phyloP scores from a whole-genome alignment of 2,329 filamentous ascomycete genomes.

The Venturia nashicola region DNA sequence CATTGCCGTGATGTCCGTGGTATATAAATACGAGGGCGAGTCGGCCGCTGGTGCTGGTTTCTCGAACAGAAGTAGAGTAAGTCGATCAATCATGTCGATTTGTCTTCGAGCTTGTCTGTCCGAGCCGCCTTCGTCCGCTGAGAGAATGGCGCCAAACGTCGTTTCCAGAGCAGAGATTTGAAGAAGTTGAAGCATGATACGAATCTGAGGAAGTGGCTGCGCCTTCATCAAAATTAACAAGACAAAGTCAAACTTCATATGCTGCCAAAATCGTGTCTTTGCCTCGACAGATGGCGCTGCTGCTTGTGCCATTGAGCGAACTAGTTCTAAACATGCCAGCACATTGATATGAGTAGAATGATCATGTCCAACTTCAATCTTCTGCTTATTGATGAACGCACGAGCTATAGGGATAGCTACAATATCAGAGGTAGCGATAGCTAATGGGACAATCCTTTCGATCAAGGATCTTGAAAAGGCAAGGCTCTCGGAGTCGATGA shows the following conservation, averaged over 20 bases:
- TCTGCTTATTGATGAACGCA: constrained; percentile 3
- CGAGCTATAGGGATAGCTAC: constrained; percentile 37
- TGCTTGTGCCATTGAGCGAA: constrained; percentile 54
- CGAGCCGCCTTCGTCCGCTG: constrained; percentile 29
- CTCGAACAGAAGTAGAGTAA: constrained; percentile 51
- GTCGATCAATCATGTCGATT: constrained; percentile 44
- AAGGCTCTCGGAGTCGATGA: constrained; percentile 48
- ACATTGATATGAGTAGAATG: constrained; percentile 51
- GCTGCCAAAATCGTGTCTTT: constrained; percentile 49
- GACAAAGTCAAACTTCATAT: constrained; percentile 54
- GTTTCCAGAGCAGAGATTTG: constrained; percentile 50
- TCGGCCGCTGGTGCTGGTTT: constrained; percentile 13
- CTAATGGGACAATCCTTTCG: constrained; percentile 38
- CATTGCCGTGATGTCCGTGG: constrained; percentile 29
- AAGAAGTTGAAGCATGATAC: constrained; percentile 52
- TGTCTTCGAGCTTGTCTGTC: constrained; percentile 24
- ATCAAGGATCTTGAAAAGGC: constrained; percentile 48
- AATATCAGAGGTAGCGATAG: constrained; percentile 36
- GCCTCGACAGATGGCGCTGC: constrained; percentile 31
- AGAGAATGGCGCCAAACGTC: constrained; percentile 53
- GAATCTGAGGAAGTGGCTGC: constrained; percentile 51
- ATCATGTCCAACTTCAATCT: constrained; percentile 22
- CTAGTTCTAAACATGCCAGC: constrained; percentile 48
- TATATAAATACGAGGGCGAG: constrained; percentile 17
- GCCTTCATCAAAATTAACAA: constrained; percentile 55